Conservation (phyloP, 768 basidiomycete species). For the Lentinula edodes region DNA sequence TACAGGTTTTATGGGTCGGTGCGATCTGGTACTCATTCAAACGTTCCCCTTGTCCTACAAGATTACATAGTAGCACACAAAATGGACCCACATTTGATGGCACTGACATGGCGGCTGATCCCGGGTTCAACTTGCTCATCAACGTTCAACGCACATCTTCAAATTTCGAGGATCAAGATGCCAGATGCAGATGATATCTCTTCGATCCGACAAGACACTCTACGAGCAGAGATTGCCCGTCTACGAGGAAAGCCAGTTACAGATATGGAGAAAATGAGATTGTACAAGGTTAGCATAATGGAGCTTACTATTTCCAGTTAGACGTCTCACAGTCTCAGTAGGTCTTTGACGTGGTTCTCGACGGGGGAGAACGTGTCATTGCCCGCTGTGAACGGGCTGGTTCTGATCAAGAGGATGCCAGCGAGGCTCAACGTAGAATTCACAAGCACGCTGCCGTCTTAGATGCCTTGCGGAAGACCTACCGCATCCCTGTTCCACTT, state of each 20-base stretch:
- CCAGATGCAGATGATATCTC: conserved; percentile 18
- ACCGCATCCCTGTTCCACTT: neutral
- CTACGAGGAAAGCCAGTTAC: neutral
- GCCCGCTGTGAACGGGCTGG: neutral
- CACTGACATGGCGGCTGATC: too few species aligned
- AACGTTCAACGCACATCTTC: conserved; percentile 19
- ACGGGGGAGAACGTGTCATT: neutral
- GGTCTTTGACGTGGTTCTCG: neutral
- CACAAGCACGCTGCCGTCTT: neutral
- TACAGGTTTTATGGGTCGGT: too few species aligned
- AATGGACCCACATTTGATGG: too few species aligned
- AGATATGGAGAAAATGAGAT: neutral
- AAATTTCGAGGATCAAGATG: neutral
- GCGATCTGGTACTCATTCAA: too few species aligned
- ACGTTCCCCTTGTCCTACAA: too few species aligned
- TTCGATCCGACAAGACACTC: neutral
- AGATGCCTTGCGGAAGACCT: neutral
- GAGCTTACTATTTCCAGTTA: neutral
- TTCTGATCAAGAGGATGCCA: neutral
- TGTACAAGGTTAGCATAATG: neutral
- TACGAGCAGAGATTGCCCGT: neutral
- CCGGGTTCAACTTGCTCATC: conserved; percentile 40
- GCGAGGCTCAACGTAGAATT: neutral
- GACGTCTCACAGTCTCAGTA: neutral
- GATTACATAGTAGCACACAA: too few species aligned